These are phyloP conservation scores for Dictyostelium intermedium DNA, from an alignment of 78 protist genomes.

Conservation along the genomic window DNA sequence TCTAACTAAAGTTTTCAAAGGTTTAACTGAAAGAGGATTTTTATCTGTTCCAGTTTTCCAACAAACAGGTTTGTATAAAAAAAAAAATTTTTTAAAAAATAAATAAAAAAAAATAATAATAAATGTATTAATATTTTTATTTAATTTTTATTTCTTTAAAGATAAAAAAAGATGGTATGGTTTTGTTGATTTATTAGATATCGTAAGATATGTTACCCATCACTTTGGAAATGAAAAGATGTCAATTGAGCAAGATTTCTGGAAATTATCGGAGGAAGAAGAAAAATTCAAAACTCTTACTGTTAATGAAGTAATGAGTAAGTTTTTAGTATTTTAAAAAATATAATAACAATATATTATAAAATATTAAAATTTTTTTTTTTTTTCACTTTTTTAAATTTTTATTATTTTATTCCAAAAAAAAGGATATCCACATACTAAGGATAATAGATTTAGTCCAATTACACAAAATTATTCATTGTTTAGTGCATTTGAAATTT, in stretches of 20 bases:
- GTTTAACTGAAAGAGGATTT: constrained; percentile 31
- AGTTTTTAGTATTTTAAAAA: background rate
- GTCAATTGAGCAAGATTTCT: constrained; percentile 56
- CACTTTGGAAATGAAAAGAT: constrained; percentile 53
- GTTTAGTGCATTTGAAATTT: constrained; percentile 45
- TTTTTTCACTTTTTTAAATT: no score
- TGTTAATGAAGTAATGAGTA: constrained; percentile 66
- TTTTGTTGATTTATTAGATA: constrained; percentile 61
- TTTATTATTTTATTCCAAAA: background rate
- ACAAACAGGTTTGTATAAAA: constrained; percentile 37
- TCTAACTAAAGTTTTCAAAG: constrained; percentile 51
- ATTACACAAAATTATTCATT: constrained; percentile 51
- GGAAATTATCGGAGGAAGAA: constrained; percentile 33
- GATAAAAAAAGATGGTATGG: constrained; percentile 73
- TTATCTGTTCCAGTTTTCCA: constrained; percentile 59
- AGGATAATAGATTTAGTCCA: constrained; percentile 53
- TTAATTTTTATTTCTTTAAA: background rate
- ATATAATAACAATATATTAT: background rate
- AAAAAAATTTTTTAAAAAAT: no score
- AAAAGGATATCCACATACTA: constrained; percentile 13
- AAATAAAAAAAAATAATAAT: no score
- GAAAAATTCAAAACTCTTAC: constrained; percentile 51
- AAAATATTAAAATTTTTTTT: background rate
- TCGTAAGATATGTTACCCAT: constrained; percentile 53
- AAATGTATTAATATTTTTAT: background rate